Evolutionary conservation across 495 filamentous ascomycete species (phyloP).

Genomic region (Hamigera avellanea): DNA sequence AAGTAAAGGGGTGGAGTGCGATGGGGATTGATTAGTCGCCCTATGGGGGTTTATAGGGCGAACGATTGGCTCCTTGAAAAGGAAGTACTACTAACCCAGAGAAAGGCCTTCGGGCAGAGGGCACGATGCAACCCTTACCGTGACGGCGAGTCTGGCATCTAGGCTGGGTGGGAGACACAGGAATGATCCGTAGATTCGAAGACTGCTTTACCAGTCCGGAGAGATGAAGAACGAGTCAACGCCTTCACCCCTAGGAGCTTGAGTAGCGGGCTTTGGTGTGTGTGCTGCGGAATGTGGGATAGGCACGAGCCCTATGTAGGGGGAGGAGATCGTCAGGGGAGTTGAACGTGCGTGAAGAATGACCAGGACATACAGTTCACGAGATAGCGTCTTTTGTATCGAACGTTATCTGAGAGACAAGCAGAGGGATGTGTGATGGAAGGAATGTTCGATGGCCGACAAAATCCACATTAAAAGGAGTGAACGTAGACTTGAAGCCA

Average conservation of each 20-base stretch:
- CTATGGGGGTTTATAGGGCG: not conserved
- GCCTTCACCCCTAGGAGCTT: slow-evolving; percentile 50
- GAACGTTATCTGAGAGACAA: slow-evolving; percentile 10
- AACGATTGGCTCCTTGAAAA: slow-evolving; percentile 1
- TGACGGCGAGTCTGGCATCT: slow-evolving; percentile 47
- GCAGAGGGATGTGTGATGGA: slow-evolving; percentile 5
- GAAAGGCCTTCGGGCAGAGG: slow-evolving; percentile 36
- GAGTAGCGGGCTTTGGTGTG: slow-evolving; percentile 17
- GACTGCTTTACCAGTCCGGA: slow-evolving; percentile 29
- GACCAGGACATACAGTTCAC: slow-evolving; percentile 25
- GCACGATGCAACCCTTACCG: slow-evolving; percentile 52
- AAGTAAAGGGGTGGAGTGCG: slow-evolving; percentile 9
- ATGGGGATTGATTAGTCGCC: too few relatives aligned
- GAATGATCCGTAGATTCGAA: slow-evolving; percentile 33
- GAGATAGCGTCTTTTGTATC: slow-evolving; percentile 18
- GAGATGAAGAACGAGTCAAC: slow-evolving; percentile 61
- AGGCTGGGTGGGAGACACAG: slow-evolving; percentile 38
- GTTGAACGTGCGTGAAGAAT: slow-evolving; percentile 21
- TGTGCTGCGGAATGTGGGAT: slow-evolving; percentile 42
- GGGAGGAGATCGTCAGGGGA: slow-evolving; percentile 32
- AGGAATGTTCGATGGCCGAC: slow-evolving; percentile 8
- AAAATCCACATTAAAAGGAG: slow-evolving; percentile 17
- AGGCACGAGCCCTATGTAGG: slow-evolving; percentile 37
- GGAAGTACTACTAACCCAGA: slow-evolving; percentile 33
- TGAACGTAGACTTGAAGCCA: slow-evolving; percentile 9